A percentile compares a stretch with the other conserved stretches of the same genome.
These are phyloP conservation scores for Pseudocercospora eumusae DNA, from an alignment of 2,329 filamentous ascomycete genomes.

Conservation along the genomic window DNA sequence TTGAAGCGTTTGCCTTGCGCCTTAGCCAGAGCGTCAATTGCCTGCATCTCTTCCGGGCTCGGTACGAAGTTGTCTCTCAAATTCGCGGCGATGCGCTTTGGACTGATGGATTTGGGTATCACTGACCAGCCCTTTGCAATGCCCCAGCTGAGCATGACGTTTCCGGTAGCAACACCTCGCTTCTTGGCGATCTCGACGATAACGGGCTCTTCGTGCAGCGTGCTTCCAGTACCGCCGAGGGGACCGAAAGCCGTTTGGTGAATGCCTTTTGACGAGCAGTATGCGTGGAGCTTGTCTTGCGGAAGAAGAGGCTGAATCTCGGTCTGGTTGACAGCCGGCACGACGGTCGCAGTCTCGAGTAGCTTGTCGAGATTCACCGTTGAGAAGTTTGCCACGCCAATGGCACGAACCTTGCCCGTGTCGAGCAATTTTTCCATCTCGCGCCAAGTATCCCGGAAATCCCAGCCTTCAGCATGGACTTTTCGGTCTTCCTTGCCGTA, in stretches of 20 bases:
- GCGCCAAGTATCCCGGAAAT: conserved; percentile 72
- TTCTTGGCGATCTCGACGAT: conserved; percentile 19
- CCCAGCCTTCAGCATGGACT: conserved; percentile 16
- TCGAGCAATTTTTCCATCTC: conserved; percentile 65
- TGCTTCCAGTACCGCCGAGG: conserved; percentile 21
- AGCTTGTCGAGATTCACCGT: conserved; percentile 48
- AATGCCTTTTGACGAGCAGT: conserved; percentile 21
- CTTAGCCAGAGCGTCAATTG: conserved; percentile 34
- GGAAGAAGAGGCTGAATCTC: conserved; percentile 24
- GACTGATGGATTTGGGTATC: conserved; percentile 41
- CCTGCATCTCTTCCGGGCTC: conserved; percentile 23
- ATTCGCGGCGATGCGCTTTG: conserved; percentile 23
- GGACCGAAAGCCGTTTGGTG: conserved; percentile 23
- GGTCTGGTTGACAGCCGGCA: conserved; percentile 27
- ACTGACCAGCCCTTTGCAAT: conserved; percentile 39
- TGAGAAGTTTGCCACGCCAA: conserved; percentile 53
- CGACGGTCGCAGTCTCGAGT: conserved; percentile 16
- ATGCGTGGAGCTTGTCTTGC: conserved; percentile 18
- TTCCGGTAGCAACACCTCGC: conserved; percentile 30
- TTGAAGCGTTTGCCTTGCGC: conserved; percentile 48
- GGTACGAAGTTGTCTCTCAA: conserved; percentile 20
- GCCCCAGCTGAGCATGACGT: conserved; percentile 43
- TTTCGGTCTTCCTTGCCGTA: conserved; percentile 18
- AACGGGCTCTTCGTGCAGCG: conserved; percentile 19
- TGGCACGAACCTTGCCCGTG: conserved; percentile 50